Evolutionary conservation across 768 basidiomycete genomes (phyloP), one percentile per base, ranked within the genome.

Genomic region (Tephrocybe sp.): DNA sequence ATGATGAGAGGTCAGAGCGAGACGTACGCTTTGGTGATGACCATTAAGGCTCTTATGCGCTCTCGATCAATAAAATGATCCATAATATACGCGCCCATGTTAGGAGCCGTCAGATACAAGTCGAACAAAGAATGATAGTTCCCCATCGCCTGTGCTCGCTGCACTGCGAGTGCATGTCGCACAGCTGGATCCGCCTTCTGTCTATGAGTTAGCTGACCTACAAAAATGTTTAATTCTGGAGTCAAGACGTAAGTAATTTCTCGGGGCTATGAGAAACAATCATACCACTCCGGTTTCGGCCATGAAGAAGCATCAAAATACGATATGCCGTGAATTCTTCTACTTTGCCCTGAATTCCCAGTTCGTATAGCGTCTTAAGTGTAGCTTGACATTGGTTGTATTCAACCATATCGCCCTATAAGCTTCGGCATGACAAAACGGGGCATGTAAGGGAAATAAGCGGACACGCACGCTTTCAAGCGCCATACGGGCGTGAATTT

Each of bases 31-130:
- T 89, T 97, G 26, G 90, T 82, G 72, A 99, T 95, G 57, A 89
- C 83, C 64, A 92, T 82, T 54, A 99, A 67, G 1, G 93, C 94
- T 52, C 83, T 82, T 49, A 88, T 79, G 52, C 97, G 75, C 72
- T 98, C 97, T 61, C 97, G 80, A 62, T 85, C 83, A 62, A 98
- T 88, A 67, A 98, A 98, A 68, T 98, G 94, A 70, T 98, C 97
- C 92, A 99, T 97, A 63, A 99, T 93, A 68, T 98, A 98, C 48
- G 83, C 94, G 34, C 93, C 92, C 97, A 98, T 98, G 64, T 96
- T 94, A 22, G 94, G 93, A 39, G 92, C 92, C 48, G 76, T 75
- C 61, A 80, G 61, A 70, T 91, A 98, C 51, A 93, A 72, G 48
- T 83, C 82, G 73, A 98, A 98, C 59, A 99, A 78, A 36, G 84